Percentiles rank a stretch among this genome's conserved stretches.
These are phyloP conservation scores for Colletotrichum somersetense DNA, from an alignment of 2,329 filamentous ascomycete genomes.

Conservation along the genomic window DNA sequence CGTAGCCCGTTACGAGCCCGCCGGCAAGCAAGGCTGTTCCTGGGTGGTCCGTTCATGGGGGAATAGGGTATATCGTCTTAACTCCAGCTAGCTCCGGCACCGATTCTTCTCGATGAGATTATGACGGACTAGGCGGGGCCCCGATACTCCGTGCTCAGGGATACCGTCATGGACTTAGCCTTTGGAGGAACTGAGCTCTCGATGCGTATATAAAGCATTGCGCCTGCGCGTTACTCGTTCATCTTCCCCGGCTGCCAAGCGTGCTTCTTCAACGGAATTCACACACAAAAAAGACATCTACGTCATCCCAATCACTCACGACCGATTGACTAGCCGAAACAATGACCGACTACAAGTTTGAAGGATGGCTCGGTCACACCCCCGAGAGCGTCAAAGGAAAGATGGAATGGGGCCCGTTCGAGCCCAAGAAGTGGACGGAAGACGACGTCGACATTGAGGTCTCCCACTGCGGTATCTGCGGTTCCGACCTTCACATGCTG, in stretches of 20 bases:
- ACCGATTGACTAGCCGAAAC: constrained; percentile 29
- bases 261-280: background rate
- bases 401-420: constrained; percentile 67
- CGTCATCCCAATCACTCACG: background rate
- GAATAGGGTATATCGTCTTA: constrained; percentile 23
- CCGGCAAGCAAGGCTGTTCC: constrained; percentile 25
- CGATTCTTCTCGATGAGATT: constrained; percentile 28
- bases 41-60: background rate
- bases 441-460: constrained; percentile 75
- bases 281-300: background rate
- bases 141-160: constrained; percentile 7
- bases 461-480: constrained; percentile 76
- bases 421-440: constrained; percentile 76
- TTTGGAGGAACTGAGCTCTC: background rate
- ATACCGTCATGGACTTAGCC: constrained; percentile 36
- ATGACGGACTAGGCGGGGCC: constrained; percentile 5
- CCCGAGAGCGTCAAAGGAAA: constrained; percentile 60
- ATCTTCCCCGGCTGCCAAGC: background rate
- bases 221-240: background rate
- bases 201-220: constrained; percentile 16
- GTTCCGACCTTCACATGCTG: constrained; percentile 70
- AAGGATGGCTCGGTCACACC: constrained; percentile 64
- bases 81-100: constrained; percentile 35
- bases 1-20: background rate
- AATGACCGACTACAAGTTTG: constrained; percentile 59